These are phyloP conservation scores for Yueomyces sp. DNA, from an alignment of 805 yeast species.

Conservation along the genomic window DNA sequence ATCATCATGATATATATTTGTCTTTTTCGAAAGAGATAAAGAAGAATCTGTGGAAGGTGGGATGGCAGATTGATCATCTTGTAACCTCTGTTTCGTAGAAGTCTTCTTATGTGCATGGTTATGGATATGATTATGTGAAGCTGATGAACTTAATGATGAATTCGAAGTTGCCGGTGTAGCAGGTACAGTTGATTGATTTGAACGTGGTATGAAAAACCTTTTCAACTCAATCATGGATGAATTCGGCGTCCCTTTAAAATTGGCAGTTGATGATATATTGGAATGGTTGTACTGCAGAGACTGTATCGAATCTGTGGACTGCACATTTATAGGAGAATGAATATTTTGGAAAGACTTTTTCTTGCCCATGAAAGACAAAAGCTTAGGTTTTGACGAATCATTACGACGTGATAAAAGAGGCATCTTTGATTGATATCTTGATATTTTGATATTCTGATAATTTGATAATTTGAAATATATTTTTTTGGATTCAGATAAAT, in stretches of 20 bases:
- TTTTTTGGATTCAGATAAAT: no score
- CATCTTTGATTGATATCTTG: background rate
- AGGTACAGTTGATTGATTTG: no score
- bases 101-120: background rate
- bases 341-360: background rate
- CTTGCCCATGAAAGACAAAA: background rate
- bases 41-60: conserved; percentile 22
- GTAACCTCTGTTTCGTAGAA: background rate
- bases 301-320: background rate
- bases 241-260: background rate
- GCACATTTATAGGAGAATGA: background rate
- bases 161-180: conserved; percentile 6
- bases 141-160: background rate
- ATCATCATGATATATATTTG: conserved; percentile 32
- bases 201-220: conserved; percentile 47
- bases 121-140: conserved; percentile 5
- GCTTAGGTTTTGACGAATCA: background rate
- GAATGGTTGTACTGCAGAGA: background rate
- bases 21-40: conserved; percentile 17
- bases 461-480: background rate
- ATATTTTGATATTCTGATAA: background rate
- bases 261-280: background rate
- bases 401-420: background rate
- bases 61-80: conserved; percentile 18
- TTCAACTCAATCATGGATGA: conserved; percentile 55